These are phyloP conservation scores for Nothomitra cinnamomea DNA, from an alignment of 2,329 filamentous ascomycete species.

Conservation along the genomic window DNA sequence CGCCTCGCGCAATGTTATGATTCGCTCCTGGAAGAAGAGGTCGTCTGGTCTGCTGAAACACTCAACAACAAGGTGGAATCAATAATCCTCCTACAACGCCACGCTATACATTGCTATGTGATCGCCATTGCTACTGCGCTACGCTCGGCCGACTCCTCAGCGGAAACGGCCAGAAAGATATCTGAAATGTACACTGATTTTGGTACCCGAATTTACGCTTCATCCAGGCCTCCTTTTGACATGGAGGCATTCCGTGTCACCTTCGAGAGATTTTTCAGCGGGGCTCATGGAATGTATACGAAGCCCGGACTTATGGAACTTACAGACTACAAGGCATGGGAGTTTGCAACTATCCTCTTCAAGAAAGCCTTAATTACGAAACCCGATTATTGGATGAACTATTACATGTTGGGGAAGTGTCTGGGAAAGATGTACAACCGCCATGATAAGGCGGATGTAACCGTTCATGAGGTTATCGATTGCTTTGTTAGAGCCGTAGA, in stretches of 20 bases:
- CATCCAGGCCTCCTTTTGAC: conserved; percentile 47
- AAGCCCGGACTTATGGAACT: conserved; percentile 39
- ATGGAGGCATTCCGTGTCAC: conserved; percentile 50
- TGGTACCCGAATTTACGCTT: conserved; percentile 49
- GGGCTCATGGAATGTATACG: conserved; percentile 38
- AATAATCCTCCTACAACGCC: conserved; percentile 57
- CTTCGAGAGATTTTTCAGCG: conserved; percentile 42
- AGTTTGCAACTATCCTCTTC: conserved; percentile 44
- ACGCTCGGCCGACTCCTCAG: conserved; percentile 34
- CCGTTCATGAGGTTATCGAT: conserved; percentile 34
- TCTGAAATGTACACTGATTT: conserved; percentile 53
- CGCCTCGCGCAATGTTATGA: conserved; percentile 75
- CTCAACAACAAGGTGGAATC: conserved; percentile 70
- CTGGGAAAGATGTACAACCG: conserved; percentile 51
- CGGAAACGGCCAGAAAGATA: conserved; percentile 37
- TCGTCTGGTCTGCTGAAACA: conserved; percentile 80
- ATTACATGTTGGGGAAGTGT: conserved; percentile 56
- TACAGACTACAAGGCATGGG: conserved; percentile 44
- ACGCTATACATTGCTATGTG: conserved; percentile 61
- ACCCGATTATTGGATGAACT: conserved; percentile 46
- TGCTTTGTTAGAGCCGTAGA: conserved; percentile 42
- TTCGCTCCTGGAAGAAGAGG: conserved; percentile 70
- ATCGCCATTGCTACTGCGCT: conserved; percentile 50
- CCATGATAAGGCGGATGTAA: conserved; percentile 23
- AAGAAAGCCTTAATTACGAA: conserved; percentile 39